Conservation (phyloP, 176 grass and related monocot genomes). For the Ananas comosus region DNA sequence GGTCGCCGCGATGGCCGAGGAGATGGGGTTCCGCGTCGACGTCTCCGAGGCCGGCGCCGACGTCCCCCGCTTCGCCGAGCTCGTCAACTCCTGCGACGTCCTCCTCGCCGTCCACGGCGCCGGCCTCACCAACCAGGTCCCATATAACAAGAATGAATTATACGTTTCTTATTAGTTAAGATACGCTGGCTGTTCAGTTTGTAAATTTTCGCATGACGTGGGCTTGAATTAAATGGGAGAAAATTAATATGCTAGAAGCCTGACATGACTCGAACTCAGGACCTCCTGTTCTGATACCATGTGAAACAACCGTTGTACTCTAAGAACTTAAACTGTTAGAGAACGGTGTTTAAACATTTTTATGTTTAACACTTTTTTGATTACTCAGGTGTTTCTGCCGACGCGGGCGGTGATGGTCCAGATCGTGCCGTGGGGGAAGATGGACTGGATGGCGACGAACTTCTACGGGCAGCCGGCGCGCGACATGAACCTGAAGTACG, state of each 20-base stretch:
- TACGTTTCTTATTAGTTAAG: too few relatives aligned
- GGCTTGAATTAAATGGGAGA: too few relatives aligned
- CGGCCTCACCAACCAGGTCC: conserved; percentile 46
- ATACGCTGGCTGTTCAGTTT: too few relatives aligned
- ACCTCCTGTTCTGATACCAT: too few relatives aligned
- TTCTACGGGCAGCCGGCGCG: conserved; percentile 37
- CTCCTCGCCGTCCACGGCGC: conserved; percentile 58
- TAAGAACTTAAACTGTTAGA: too few relatives aligned
- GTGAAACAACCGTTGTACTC: too few relatives aligned
- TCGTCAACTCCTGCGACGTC: conserved; percentile 47
- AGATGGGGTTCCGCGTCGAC: conserved; percentile 35
- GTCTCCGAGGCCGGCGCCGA: conserved; percentile 36
- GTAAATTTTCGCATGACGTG: too few relatives aligned
- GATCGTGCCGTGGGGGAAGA: conserved; percentile 72
- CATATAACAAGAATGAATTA: too few relatives aligned
- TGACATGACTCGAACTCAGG: too few relatives aligned
- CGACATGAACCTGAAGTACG: conserved; percentile 52
- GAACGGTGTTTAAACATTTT: too few relatives aligned
- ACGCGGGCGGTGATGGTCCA: conserved; percentile 40
- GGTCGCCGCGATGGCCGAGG: conserved; percentile 23
- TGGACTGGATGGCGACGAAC: conserved; percentile 68
- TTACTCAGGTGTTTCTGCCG: conserved; percentile 41
- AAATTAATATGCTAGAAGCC: too few relatives aligned
- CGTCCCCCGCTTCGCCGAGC: conserved; percentile 33
- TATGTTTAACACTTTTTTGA: too few relatives aligned